phyloP scores from a whole-genome alignment of 768 basidiomycete genomes.

The Phylloporus arenicola region DNA sequence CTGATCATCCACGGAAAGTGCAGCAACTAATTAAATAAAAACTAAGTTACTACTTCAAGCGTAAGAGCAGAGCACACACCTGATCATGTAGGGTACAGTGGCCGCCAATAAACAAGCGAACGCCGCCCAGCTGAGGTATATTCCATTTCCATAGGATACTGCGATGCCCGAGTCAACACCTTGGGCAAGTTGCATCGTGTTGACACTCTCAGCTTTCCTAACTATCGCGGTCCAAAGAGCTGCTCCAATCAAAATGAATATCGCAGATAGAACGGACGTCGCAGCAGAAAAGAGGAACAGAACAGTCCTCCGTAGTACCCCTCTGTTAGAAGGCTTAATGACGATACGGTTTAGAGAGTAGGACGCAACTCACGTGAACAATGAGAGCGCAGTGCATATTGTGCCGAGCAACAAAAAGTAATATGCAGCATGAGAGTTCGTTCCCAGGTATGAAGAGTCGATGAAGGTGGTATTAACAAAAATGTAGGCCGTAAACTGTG shows the following conservation, averaged over 20 bases:
- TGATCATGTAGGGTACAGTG: constrained; percentile 70
- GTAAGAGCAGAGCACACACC: constrained; percentile 39
- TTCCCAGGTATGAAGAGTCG: constrained; percentile 57
- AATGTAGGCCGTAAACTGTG: constrained; percentile 48
- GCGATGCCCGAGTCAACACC: constrained; percentile 53
- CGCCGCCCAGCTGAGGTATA: constrained; percentile 70
- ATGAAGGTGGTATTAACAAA: constrained; percentile 50
- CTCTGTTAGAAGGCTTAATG: constrained; percentile 38
- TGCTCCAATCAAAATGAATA: constrained; percentile 63
- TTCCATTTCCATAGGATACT: constrained; percentile 54
- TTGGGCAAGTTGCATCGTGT: constrained; percentile 41
- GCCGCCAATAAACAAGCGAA: constrained; percentile 64
- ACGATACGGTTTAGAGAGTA: neutral
- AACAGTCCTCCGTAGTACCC: constrained; percentile 56
- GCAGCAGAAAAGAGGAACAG: constrained; percentile 65
- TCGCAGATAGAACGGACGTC: constrained; percentile 53
- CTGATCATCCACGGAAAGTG: constrained; percentile 63
- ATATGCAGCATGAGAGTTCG: constrained; percentile 63
- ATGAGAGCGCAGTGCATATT: constrained; percentile 56
- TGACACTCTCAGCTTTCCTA: constrained; percentile 56
- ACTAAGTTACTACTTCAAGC: neutral
- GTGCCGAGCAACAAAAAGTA: constrained; percentile 73
- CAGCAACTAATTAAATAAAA: constrained; percentile 52
- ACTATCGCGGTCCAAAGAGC: constrained; percentile 76
- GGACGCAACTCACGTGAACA: constrained; percentile 52